These are phyloP conservation scores for Xylaria sp. DNA, from an alignment of 2,329 filamentous ascomycete species.

Conservation along the genomic window DNA sequence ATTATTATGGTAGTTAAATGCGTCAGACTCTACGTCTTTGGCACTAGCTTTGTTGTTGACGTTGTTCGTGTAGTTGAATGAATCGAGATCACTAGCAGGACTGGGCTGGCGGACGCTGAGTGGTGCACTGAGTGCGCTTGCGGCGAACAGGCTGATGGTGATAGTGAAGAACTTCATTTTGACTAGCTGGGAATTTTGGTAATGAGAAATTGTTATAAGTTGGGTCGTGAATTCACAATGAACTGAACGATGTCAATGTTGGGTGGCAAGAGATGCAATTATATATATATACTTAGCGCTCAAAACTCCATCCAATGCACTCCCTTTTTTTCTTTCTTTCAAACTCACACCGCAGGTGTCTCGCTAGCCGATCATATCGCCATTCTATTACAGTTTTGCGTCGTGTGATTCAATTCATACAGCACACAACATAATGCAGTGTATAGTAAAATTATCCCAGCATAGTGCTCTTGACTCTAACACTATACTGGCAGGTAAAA, in stretches of 20 bases:
- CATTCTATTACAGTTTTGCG: not conserved
- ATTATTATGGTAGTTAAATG: constrained; percentile 16
- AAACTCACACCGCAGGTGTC: not conserved
- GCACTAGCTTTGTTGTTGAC: constrained; percentile 24
- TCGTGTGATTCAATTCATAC: not conserved
- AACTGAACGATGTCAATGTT: not conserved
- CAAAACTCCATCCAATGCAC: not conserved
- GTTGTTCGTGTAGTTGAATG: constrained; percentile 26
- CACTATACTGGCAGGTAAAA: not conserved
- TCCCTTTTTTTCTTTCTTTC: not conserved
- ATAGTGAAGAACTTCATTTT: constrained; percentile 24
- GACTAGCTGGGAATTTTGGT: not conserved
- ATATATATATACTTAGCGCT: constrained; percentile 15
- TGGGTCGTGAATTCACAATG: not conserved
- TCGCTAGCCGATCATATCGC: not conserved
- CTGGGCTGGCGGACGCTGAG: not conserved
- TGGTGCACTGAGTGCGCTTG: constrained; percentile 17
- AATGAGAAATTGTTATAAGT: not conserved
- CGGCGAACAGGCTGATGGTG: constrained; percentile 12
- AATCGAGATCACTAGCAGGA: constrained; percentile 7
- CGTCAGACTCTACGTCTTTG: not conserved
- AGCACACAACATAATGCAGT: not conserved
- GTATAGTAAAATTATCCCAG: not conserved
- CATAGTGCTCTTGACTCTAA: not conserved
- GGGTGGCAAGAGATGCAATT: not conserved